Percentiles rank a stretch among this genome's conserved stretches.
Evolutionary conservation across 768 basidiomycete genomes (phyloP).

Genomic region (Naematelia aurantialba): DNA sequence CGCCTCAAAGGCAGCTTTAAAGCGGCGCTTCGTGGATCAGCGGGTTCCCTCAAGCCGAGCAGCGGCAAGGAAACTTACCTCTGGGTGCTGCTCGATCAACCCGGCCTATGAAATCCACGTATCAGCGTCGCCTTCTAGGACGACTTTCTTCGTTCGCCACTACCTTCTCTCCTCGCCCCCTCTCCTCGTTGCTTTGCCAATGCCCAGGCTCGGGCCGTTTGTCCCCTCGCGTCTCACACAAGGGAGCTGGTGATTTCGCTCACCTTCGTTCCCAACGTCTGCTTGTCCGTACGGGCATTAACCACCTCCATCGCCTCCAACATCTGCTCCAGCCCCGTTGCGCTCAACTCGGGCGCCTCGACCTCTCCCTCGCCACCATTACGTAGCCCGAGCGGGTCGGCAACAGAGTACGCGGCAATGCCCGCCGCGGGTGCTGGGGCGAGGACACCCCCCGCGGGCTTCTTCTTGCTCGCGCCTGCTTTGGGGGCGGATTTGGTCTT

Average conservation of each 20-base stretch:
- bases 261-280: constrained; percentile 71
- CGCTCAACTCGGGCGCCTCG: constrained; percentile 66
- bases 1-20: constrained; percentile 89
- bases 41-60: not conserved
- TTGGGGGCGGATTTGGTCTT: constrained; percentile 64
- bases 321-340: constrained; percentile 86
- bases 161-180: not conserved
- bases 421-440: constrained; percentile 61
- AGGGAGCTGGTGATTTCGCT: too few relatives aligned
- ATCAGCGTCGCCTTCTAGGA: not conserved
- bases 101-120: constrained; percentile 57
- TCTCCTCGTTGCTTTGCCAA: not conserved
- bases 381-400: constrained; percentile 37
- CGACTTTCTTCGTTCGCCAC: not conserved
- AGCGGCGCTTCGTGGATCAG: constrained; percentile 62
- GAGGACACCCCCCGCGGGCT: constrained; percentile 65
- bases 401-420: constrained; percentile 40
- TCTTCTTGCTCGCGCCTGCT: constrained; percentile 53
- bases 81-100: constrained; percentile 82
- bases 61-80: constrained; percentile 57
- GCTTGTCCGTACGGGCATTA: constrained; percentile 88
- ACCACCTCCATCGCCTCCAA: constrained; percentile 83
- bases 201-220: not conserved
- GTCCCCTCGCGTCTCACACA: too few relatives aligned
- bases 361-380: constrained; percentile 39